Percentiles rank a stretch among this genome's conserved stretches.
phyloP scores from a whole-genome alignment of 1,139 yeast species.

The Lodderomyces theae region DNA sequence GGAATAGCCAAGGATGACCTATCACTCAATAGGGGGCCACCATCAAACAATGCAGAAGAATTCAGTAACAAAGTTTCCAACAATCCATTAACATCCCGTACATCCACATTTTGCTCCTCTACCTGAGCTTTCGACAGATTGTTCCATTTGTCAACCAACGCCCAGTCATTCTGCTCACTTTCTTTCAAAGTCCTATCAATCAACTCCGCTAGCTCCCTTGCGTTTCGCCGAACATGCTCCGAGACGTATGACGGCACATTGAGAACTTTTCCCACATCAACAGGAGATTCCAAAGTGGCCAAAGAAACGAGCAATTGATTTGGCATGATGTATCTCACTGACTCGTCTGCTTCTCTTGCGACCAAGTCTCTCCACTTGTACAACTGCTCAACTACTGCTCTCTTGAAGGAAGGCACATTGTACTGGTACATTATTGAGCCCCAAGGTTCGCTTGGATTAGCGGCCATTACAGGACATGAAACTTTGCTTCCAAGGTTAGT shows the following conservation, averaged over 20 bases:
- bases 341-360: slow-evolving; percentile 81
- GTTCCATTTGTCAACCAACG: slow-evolving; percentile 27
- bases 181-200: slow-evolving; percentile 39
- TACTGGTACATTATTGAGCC: slow-evolving; percentile 59
- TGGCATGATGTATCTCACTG: slow-evolving; percentile 78
- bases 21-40: slow-evolving; percentile 5
- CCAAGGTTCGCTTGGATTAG: slow-evolving; percentile 55
- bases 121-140: not conserved
- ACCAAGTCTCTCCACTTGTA: slow-evolving; percentile 79
- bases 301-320: slow-evolving; percentile 71
- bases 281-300: slow-evolving; percentile 53
- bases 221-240: slow-evolving; percentile 56
- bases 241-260: slow-evolving; percentile 49
- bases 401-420: slow-evolving; percentile 57
- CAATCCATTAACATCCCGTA: slow-evolving; percentile 4
- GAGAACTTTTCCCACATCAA: slow-evolving; percentile 56
- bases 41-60: slow-evolving; percentile 2
- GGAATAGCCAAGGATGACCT: not conserved
- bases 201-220: slow-evolving; percentile 55
- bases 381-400: slow-evolving; percentile 56
- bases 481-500: slow-evolving; percentile 27
- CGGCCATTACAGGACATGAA: slow-evolving; percentile 49
- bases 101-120: not conserved
- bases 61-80: slow-evolving; percentile 6
- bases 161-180: slow-evolving; percentile 31